Evolutionary conservation across 1,284 basidiomycete genomes (phyloP).

Genomic region (Cutaneotrichosporon daszewskae): DNA sequence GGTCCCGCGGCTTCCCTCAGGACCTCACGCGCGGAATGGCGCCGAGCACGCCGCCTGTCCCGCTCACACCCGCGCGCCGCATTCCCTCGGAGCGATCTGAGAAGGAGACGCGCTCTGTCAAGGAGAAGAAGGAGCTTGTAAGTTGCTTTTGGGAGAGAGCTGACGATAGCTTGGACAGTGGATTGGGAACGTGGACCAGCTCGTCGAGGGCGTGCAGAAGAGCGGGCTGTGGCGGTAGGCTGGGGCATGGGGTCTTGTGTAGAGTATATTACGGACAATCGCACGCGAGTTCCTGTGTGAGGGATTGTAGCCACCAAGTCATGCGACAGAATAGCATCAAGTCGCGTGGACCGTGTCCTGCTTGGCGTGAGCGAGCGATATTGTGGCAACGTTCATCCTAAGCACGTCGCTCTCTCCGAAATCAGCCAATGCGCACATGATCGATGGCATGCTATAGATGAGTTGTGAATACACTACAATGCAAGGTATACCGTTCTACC

Average conservation of each 20-base stretch:
- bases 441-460: too few relatives aligned
- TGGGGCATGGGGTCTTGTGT: background rate
- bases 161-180: conserved; percentile 57
- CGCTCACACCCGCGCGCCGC: conserved; percentile 11
- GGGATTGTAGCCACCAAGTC: background rate
- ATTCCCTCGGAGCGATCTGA: conserved; percentile 2
- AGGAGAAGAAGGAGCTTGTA: conserved; percentile 72
- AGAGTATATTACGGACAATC: background rate
- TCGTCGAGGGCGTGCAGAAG: conserved; percentile 74
- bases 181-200: conserved; percentile 79
- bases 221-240: conserved; percentile 63
- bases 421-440: too few relatives aligned
- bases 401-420: too few relatives aligned
- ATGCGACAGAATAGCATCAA: background rate
- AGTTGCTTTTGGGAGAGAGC: conserved; percentile 10
- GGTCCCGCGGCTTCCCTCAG: conserved; percentile 30
- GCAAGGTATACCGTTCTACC: too few relatives aligned
- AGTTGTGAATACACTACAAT: too few relatives aligned
- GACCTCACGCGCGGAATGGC: conserved; percentile 35
- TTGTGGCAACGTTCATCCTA: too few relatives aligned
- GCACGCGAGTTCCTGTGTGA: background rate
- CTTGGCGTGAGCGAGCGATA: too few relatives aligned
- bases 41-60: conserved; percentile 13
- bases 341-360: too few relatives aligned
- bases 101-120: conserved; percentile 50